phyloP scores from a whole-genome alignment of 371 early-diverging fungal species.

The Mortierella sp. region DNA sequence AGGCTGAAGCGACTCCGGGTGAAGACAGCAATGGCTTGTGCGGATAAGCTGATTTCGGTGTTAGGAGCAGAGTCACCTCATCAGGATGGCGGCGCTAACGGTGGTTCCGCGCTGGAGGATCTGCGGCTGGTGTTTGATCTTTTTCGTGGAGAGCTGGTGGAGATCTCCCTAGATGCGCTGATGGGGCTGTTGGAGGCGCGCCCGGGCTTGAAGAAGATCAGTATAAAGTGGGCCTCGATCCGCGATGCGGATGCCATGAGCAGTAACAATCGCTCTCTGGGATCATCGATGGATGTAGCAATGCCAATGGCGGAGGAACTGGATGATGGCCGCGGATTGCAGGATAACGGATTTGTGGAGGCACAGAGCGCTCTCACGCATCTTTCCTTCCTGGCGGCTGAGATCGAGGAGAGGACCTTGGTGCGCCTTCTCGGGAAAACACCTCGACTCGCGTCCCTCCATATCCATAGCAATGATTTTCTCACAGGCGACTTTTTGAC shows the following conservation, averaged over 20 bases:
- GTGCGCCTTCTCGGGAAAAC: neutral
- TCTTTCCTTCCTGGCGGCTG: neutral
- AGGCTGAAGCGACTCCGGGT: no score
- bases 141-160: neutral
- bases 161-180: neutral
- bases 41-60: no score
- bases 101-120: no score
- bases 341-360: no score
- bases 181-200: neutral
- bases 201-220: neutral
- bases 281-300: no score
- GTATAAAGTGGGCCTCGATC: neutral
- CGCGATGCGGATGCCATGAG: neutral
- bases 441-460: neutral
- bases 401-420: neutral
- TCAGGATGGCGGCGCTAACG: no score
- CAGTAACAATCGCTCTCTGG: neutral
- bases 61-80: no score
- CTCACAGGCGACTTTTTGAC: neutral
- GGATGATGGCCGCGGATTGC: no score
- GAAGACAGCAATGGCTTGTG: no score
- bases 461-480: neutral
- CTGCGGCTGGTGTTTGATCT: neutral
- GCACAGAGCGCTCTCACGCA: neutral
- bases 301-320: neutral